Base-by-base conservation (phyloP, 306 rosid genomes). In the Lupinus albus region DNA sequence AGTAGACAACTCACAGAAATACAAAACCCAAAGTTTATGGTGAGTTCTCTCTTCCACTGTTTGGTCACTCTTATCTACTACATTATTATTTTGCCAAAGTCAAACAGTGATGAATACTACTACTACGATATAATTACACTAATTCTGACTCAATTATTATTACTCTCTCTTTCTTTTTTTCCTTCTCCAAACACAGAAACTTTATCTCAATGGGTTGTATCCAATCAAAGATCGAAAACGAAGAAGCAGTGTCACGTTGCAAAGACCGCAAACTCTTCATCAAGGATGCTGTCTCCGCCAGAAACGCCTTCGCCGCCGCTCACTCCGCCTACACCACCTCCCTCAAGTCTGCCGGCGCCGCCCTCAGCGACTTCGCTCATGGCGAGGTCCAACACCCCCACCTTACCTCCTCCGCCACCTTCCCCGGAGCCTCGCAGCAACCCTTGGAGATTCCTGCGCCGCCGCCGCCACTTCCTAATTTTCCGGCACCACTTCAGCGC, bases 191-290 rank as follows among this genome's bases (percentile, higher is more conserved):
- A 72, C 36, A 21, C 52, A 5, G 38, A 21, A 39, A 39, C 33
- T 63, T 18, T 50, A 54, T 64, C 49, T 41, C 8, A 5, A 93
- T 93, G 99, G 99, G 99, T 20, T 93, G 99, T 65, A 67, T 76
- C 32, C 97, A 93, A 69, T 93, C 99, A 0, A 93, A 88, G 83
- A 93, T 93, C 85, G 97, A 93, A 77, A 93, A 93, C 85, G 97
- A 93, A 53, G 99, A 93, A 65, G 89, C 95, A 0, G 91, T 93
- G 52, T 75, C 86, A 1, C 88, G 97, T 2, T 93, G 99, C 84
- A 93, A 86, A 59, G 89, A 90, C 0, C 96, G 99, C 2, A 93
- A 86, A 77, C 82, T 46, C 0, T 77, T 15, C 75, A 93, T 93
- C 88, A 93, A 88, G 54, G 92, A 84, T 0, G 89, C 95, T 0